phyloP scores from a whole-genome alignment of 495 filamentous ascomycete genomes.

The Aspergillus indologenus region DNA sequence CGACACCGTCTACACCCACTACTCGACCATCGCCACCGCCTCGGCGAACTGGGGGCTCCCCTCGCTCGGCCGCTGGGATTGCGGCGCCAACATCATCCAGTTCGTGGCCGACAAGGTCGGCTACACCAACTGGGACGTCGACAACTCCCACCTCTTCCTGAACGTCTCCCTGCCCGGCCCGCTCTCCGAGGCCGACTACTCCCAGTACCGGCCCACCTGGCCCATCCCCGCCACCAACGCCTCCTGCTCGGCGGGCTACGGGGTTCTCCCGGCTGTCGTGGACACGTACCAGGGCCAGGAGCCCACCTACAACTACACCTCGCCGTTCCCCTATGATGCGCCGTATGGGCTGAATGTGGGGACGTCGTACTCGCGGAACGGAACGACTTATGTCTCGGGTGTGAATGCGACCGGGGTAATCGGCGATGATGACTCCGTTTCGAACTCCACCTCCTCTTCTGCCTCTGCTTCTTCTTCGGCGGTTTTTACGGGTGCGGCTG shows the following conservation, averaged over 20 bases:
- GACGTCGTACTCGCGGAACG: background rate
- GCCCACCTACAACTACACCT: constrained; percentile 4
- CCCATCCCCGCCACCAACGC: constrained; percentile 2
- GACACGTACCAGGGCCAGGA: background rate
- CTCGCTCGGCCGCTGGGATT: constrained; percentile 64
- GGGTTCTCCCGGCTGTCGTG: background rate
- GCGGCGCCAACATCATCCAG: constrained; percentile 49
- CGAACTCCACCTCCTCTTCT: too few species aligned
- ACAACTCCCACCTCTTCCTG: background rate
- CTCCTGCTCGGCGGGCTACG: constrained; percentile 1
- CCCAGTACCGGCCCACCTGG: constrained; percentile 4
- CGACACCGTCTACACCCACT: constrained; percentile 66
- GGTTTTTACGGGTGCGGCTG: too few species aligned
- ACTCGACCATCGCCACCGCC: constrained; percentile 60
- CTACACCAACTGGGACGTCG: constrained; percentile 5
- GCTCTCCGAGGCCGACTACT: background rate
- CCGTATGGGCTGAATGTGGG: background rate
- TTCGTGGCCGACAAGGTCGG: constrained; percentile 3
- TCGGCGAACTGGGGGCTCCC: constrained; percentile 63
- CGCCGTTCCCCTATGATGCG: constrained; percentile 3
- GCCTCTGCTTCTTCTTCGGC: too few species aligned
- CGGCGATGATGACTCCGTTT: too few species aligned
- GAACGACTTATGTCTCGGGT: constrained; percentile 1
- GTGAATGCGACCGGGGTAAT: background rate
- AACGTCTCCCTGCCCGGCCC: constrained; percentile 3